A percentile compares a stretch with the other conserved stretches of the same genome.
Evolutionary conservation across 176 grass and related monocot genomes (phyloP).

Genomic region (Aegilops umbellulata): DNA sequence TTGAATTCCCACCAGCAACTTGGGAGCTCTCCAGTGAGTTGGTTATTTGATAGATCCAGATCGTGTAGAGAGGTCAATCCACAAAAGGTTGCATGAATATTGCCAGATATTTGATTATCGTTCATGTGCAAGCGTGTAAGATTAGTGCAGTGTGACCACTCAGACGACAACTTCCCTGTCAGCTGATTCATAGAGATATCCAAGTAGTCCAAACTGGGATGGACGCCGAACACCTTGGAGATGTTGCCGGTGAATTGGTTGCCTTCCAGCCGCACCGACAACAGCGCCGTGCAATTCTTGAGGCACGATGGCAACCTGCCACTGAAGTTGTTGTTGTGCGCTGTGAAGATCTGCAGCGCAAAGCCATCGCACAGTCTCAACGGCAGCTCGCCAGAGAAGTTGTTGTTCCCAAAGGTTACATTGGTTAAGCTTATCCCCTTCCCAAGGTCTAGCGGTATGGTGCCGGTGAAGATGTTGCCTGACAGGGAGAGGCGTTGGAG

Average conservation of each 20-base stretch:
- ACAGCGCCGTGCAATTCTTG: fast-evolving
- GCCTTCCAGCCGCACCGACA: too few relatives aligned
- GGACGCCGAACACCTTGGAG: too few relatives aligned
- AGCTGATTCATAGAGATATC: neutral
- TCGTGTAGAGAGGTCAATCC: neutral
- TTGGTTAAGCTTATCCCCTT: neutral
- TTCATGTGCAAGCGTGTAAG: neutral
- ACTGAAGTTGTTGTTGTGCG: too few relatives aligned
- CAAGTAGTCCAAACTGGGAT: neutral
- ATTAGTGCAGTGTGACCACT: neutral
- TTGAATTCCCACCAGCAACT: conserved; percentile 23
- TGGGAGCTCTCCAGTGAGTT: conserved; percentile 28
- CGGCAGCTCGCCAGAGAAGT: neutral
- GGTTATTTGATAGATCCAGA: conserved; percentile 42
- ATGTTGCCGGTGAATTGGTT: too few relatives aligned
- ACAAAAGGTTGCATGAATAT: neutral
- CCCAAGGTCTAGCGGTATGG: neutral
- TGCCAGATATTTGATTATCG: neutral
- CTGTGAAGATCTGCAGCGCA: neutral
- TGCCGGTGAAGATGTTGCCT: conserved; percentile 6
- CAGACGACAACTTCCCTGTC: neutral
- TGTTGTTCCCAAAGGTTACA: neutral
- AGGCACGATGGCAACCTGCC: too few relatives aligned
- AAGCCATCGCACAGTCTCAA: neutral
- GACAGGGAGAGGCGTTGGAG: neutral